Base-by-base conservation (phyloP, 1,284 basidiomycete species). In the Puccinia hordei region DNA sequence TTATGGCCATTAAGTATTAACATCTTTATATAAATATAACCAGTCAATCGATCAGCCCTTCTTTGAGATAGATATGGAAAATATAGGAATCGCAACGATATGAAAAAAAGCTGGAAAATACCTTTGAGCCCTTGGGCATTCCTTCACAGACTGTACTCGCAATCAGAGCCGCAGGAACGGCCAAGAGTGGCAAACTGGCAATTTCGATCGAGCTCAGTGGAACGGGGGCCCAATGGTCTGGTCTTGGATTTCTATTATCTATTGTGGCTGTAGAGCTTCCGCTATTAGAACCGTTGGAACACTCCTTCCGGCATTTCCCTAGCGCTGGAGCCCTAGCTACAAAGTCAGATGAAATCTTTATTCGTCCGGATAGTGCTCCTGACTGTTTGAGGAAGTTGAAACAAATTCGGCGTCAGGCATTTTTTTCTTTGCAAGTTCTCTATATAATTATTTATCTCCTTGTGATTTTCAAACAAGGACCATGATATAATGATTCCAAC, bases 1-100 rank as follows among this genome's bases (percentile, higher is more conserved):
- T 85, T 84, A 82, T 87, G 87, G 10, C 86, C 87, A 73, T 86
- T 86, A 63, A 87, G 82, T 61, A 87, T 85, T 65, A 87, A 83
- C 24, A 87, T 83, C 57, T 86, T 82, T 1, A 83, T n/a, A n/a
- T 76, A 12, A 55, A 51, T 73, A 22, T 6, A 46, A 55, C 22
- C 38, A 6, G 30, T 35, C 35, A 8, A 27, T 66, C 24, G 24
- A 44, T 13, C 15, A n/a, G 27, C 24, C 27, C 6, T 72, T 5
- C 22, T 3, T 27, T n/a, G n/a, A n/a, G n/a, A n/a, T n/a, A n/a
- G n/a, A n/a, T n/a, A n/a, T n/a, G n/a, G n/a, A n/a, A n/a, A n/a
- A n/a, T 44, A 5, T n/a, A 44, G n/a, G 46, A 71, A 10, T 17
- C 1, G 22, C 2, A 57, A 74, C 24, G 12, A 35, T 74, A 35